Base-by-base conservation (phyloP, 2,329 filamentous ascomycete genomes). In the Penicillium griseofulvum region DNA sequence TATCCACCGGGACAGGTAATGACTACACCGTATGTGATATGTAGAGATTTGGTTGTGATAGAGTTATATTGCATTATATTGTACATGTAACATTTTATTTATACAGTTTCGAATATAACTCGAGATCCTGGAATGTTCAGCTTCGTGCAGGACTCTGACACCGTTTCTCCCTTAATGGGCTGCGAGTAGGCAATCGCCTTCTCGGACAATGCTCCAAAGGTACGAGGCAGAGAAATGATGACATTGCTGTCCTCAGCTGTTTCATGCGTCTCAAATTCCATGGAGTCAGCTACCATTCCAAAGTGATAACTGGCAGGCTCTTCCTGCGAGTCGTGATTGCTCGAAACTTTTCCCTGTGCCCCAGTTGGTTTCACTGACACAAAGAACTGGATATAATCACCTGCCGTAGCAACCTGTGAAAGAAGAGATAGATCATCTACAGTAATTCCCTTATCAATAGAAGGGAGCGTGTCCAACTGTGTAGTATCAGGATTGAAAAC, bases 341-440 rank as follows among this genome's bases (percentile, higher is more conserved):
- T 34, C 22, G 51, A 34, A 17, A 22, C 22, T 10, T 39, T 37
- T 4, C 42, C 28, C 16, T 54, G 44, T 4, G 28, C 5, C 17
- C 49, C 24, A 11, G 52, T 48, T 34, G 67, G 58, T 29, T 68
- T 65, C n/a, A 68, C 58, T 16, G 71, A 68, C 29, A 73, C 73
- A 53, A 75, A 75, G 48, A 77, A 77, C 50, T 77, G 72, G 36
- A 77, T 65, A 34, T 70, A 71, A 58, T 77, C 73, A 6, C 74
- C 74, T 24, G 65, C 51, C 34, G 64, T 64, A 47, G 72, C 73
- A 19, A 71, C 66, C 59, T 76, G 74, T 22, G 72, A 74, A n/a
- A 77, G 61, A 7, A 68, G 63, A 8, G 74, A 71, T 5, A 75
- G 63, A 58, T 72, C 67, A 45, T 69, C 68, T 33, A 66, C 64